Evolutionary conservation across 164 flowering plant species (phyloP).

Genomic region (Warburgia ugandensis): DNA sequence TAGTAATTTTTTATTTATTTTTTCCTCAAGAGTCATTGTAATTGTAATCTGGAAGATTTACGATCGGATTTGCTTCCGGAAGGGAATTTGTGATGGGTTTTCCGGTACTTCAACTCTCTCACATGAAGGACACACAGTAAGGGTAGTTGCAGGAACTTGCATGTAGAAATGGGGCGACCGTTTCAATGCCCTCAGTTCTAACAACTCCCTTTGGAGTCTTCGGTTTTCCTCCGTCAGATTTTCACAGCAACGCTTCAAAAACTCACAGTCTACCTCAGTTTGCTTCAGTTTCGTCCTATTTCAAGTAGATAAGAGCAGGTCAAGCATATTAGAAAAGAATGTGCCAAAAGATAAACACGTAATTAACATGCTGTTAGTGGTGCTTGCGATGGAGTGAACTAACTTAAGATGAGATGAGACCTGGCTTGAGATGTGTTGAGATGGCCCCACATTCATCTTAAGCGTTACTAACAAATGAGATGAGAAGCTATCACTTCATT

Average conservation of each 20-base stretch:
- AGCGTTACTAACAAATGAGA: too few relatives aligned
- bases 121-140: slow-evolving; percentile 88
- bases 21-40: too few relatives aligned
- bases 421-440: too few relatives aligned
- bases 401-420: too few relatives aligned
- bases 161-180: slow-evolving; percentile 59
- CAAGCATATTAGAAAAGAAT: too few relatives aligned
- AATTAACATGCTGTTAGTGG: too few relatives aligned
- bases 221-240: slow-evolving; percentile 75
- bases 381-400: too few relatives aligned
- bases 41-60: not conserved
- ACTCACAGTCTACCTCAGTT: slow-evolving; percentile 87
- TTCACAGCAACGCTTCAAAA: slow-evolving; percentile 73
- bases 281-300: slow-evolving; percentile 96
- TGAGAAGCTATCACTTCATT: too few relatives aligned
- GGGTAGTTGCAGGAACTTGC: slow-evolving; percentile 83
- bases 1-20: too few relatives aligned
- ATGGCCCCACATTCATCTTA: too few relatives aligned
- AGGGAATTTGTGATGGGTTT: slow-evolving; percentile 23
- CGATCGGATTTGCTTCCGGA: slow-evolving; percentile 9
- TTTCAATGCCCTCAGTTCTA: slow-evolving; percentile 67
- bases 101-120: slow-evolving; percentile 36
- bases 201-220: slow-evolving; percentile 72
- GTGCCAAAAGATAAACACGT: too few relatives aligned
- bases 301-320: too few relatives aligned